phyloP scores from a whole-genome alignment of 352 stramenopile genomes.

The Globisporangium abappressorium region DNA sequence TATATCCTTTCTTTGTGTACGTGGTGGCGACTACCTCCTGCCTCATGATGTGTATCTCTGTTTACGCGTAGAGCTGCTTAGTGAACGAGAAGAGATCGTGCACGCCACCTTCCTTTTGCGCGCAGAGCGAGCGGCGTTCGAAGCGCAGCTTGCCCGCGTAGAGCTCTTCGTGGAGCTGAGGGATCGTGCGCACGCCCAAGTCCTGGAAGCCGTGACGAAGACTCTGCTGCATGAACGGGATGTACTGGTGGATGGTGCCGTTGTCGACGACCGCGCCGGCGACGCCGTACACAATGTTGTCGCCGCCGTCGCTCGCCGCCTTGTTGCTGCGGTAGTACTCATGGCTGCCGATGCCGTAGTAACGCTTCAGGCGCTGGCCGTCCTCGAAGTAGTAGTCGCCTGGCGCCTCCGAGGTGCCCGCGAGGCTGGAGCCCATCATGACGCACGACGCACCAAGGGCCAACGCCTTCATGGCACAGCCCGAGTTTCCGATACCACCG shows the following conservation, averaged over 20 bases:
- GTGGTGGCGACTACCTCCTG: neutral
- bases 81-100: slow-evolving; percentile 97
- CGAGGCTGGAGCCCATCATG: slow-evolving; percentile 99
- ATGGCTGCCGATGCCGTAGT: slow-evolving; percentile 97
- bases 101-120: slow-evolving; percentile 97
- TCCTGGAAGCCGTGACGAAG: slow-evolving; percentile 98
- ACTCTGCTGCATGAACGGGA: slow-evolving; percentile 97
- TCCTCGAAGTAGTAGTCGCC: slow-evolving; percentile 99
- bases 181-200: slow-evolving; percentile 88
- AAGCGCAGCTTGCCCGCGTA: slow-evolving; percentile 86
- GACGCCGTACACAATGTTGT: slow-evolving; percentile 98
- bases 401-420: slow-evolving; percentile 96
- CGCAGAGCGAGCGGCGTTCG: slow-evolving; percentile 96
- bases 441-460: slow-evolving; percentile 94
- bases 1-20: neutral
- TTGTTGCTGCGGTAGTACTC: slow-evolving; percentile 83
- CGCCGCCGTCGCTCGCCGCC: slow-evolving; percentile 46
- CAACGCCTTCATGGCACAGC: slow-evolving; percentile 97
- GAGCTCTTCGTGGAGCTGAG: slow-evolving; percentile 75
- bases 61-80: slow-evolving; percentile 79
- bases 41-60: neutral
- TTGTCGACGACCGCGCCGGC: slow-evolving; percentile 98
- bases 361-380: slow-evolving; percentile 98
- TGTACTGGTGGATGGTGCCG: slow-evolving; percentile 95
- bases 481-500: slow-evolving; percentile 95